Evolutionary conservation across 305 asterid species (phyloP).

Genomic region (Rubia tinctorum): DNA sequence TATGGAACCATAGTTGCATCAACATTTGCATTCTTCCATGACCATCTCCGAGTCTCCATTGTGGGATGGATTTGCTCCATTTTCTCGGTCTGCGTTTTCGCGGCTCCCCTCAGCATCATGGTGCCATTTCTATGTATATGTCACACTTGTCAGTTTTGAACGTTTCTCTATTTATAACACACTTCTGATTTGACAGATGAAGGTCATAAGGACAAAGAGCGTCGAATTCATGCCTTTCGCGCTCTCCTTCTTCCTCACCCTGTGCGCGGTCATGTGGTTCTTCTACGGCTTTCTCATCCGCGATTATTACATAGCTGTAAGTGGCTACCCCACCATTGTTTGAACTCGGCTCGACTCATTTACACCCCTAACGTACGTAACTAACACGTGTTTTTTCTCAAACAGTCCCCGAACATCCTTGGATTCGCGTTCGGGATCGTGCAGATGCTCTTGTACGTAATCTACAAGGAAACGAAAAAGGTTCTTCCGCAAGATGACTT

Average conservation of each 20-base stretch:
- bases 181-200: too few relatives aligned
- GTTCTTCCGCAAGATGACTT: slow-evolving; percentile 24
- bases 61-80: slow-evolving; percentile 83
- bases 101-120: slow-evolving; percentile 80
- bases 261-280: slow-evolving; percentile 63
- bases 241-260: slow-evolving; percentile 57
- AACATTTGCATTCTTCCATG: slow-evolving; percentile 30
- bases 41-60: slow-evolving; percentile 23
- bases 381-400: too few relatives aligned
- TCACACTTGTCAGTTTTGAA: too few relatives aligned
- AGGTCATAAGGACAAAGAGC: slow-evolving; percentile 53
- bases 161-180: too few relatives aligned
- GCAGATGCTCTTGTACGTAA: slow-evolving; percentile 30
- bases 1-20: slow-evolving; percentile 32
- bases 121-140: too few relatives aligned
- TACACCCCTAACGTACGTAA: too few relatives aligned
- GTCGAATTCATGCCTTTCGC: slow-evolving; percentile 70
- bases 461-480: slow-evolving; percentile 22
- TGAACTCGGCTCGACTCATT: neutral
- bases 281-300: slow-evolving; percentile 55
- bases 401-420: slow-evolving; percentile 33
- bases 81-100: slow-evolving; percentile 69
- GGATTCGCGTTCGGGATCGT: slow-evolving; percentile 35
- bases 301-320: slow-evolving; percentile 67
- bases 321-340: slow-evolving; percentile 26